Evolutionary conservation across 2,329 filamentous ascomycete species (phyloP), one percentile per base, ranked within the genome.

Genomic region (Sporothrix schenckii): DNA sequence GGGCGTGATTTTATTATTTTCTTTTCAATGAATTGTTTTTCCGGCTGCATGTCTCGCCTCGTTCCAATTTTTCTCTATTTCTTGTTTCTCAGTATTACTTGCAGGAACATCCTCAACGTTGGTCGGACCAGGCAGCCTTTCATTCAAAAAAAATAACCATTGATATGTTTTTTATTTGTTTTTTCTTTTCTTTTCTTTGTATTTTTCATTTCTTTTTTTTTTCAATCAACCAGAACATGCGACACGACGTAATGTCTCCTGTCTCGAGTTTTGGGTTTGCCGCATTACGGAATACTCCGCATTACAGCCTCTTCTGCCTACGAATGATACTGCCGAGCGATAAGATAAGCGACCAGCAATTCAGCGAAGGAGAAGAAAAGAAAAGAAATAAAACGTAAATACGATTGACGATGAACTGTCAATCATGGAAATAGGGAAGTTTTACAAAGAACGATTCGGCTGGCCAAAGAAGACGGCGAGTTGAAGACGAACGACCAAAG

Each of bases 271-370:
- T 34, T 7, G 34, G 39, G 47, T 61, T 63, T 63, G 39, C 58
- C 58, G 58, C 13, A 24, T 27, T 63, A 21, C 58, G 39, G 21
- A 63, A 47, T 24, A 47, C 39, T 27, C 58, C 21, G 58, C 56
- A 24, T 58, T 61, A 10, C 58, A 63, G 58, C 58, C 58, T 63
- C 21, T 61, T 24, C n/a, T 24, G 4, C 34, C 21, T 47, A 27
- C 39, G n/a, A 61, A 44, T 7, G 34, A 61, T 47, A 63, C 27
- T 63, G 21, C 58, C 39, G 58, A 47, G 58, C 58, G 58, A 63
- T 63, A 63, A 63, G 58, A 63, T 63, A 47, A 21, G 21, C 58
- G 58, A 63, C 52, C 41, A 44, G 41, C 41, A 13, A 5, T 44
- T 9, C 11, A 44, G 19, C 47, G 11, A 16, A 11, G 27, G 58